Evolutionary conservation across 768 basidiomycete species (phyloP).

Genomic region (Tricholoma sp.): DNA sequence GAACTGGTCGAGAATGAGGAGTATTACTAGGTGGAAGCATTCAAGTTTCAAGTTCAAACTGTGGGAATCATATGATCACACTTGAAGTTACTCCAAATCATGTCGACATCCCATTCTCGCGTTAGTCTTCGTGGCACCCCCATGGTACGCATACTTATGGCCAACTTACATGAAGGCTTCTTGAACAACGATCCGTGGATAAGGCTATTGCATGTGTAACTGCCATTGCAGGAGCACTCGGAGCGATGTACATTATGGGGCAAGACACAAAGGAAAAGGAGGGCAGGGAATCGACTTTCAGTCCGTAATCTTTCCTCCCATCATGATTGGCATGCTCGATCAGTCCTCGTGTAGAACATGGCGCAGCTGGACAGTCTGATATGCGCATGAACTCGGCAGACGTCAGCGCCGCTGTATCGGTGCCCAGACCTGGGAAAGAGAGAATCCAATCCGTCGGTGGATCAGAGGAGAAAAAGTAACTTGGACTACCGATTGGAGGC

Average conservation of each 20-base stretch:
- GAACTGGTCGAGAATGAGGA: background rate
- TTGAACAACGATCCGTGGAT: background rate
- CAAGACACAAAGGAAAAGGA: slow-evolving; percentile 30
- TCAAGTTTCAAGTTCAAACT: too few relatives aligned
- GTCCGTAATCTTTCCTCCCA: slow-evolving; percentile 17
- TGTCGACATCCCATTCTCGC: background rate
- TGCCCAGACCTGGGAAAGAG: slow-evolving; percentile 28
- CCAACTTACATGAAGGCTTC: too few relatives aligned
- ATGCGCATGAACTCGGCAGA: slow-evolving; percentile 34
- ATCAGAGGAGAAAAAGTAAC: background rate
- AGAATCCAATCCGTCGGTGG: slow-evolving; percentile 10
- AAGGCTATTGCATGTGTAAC: slow-evolving; percentile 28
- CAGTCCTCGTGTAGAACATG: slow-evolving; percentile 11
- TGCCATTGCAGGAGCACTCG: slow-evolving; percentile 23
- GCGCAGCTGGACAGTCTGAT: slow-evolving; percentile 21
- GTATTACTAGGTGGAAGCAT: background rate
- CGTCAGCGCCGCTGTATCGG: slow-evolving; percentile 32
- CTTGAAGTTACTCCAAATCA: background rate
- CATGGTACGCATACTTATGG: slow-evolving; percentile 8
- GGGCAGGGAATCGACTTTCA: slow-evolving; percentile 26
- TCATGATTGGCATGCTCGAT: background rate
- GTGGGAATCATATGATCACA: too few relatives aligned
- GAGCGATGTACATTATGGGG: slow-evolving; percentile 28
- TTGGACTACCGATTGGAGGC: background rate
- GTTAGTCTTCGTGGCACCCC: slow-evolving; percentile 12